Base-by-base conservation (phyloP, 2,329 filamentous ascomycete genomes). In the Calonectria honghensis region DNA sequence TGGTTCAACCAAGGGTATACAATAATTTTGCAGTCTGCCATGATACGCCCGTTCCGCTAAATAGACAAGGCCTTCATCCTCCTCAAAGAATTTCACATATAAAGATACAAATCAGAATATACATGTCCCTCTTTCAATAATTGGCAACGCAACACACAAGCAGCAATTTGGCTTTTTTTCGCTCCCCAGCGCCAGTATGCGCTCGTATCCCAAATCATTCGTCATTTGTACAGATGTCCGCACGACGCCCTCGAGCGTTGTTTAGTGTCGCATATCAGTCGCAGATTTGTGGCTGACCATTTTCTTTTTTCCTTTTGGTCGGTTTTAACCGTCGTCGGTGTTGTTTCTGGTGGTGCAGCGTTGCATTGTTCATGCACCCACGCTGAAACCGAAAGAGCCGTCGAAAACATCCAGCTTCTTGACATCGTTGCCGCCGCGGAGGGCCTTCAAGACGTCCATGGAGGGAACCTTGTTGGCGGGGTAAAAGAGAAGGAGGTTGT, bases 401-500 rank as follows among this genome's bases (percentile, higher is more conserved):
- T 92, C 90, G 80, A 91, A 92, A 1, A 90, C 83, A 71, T 91
- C 89, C n/a, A 89, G 83, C 74, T 87, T 87, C 73, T 86, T 86
- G 14, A 86, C 78, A 37, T 86, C 85, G 14, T 82, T 84, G 37
- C 86, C 86, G 14, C 85, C 86, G 20, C 91, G 87, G 84, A 93
- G 89, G 6, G 87, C 88, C 75, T 88, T 86, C n/a, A 93, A 81
- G 64, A 89, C 86, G 31, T 89, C 89, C 54, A 92, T 83, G 2
- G 87, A 81, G 4, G 92, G 92, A 1, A 93, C 91, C 70, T 90
- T 87, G 75, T 88, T 87, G 0, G 86, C 81, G 0, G 85, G 85
- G 78, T 97, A 98, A 83, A 93, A 96, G n/a, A 89, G 87, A 48
- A 98, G 86, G n/a, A 98, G 87, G 70, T 89, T 90, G 70, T 94